Conservation (phyloP, 1,284 basidiomycete genomes). For the Amylostereum areolatum region DNA sequence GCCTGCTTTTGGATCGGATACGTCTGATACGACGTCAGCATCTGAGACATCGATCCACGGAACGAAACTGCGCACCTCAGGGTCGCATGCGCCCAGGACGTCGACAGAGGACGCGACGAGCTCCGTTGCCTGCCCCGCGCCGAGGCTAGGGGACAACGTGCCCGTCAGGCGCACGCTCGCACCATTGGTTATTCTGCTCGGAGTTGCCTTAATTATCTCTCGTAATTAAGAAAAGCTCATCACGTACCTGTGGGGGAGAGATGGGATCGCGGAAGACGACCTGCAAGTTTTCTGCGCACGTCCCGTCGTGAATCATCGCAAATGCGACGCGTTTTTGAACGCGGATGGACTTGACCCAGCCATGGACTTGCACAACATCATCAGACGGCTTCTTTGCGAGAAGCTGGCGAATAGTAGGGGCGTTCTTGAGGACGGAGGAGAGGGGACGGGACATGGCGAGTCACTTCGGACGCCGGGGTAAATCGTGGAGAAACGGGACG, state of each 20-base stretch:
- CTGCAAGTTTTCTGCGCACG: constrained; percentile 62
- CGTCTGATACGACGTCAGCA: constrained; percentile 31
- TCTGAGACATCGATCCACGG: background rate
- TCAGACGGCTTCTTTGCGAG: constrained; percentile 24
- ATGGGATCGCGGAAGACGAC: constrained; percentile 59
- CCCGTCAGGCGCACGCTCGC: constrained; percentile 68
- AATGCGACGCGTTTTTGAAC: constrained; percentile 86
- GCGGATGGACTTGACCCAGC: constrained; percentile 83
- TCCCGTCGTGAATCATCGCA: constrained; percentile 80
- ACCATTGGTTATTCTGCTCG: constrained; percentile 62
- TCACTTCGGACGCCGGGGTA: background rate
- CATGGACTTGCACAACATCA: constrained; percentile 38
- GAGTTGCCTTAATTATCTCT: background rate
- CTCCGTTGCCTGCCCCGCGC: constrained; percentile 68
- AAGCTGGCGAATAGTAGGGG: constrained; percentile 55
- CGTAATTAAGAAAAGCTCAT: background rate
- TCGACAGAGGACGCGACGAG: constrained; percentile 62
- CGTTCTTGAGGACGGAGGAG: constrained; percentile 24
- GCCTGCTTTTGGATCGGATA: constrained; percentile 89
- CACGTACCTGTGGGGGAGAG: constrained; percentile 35
- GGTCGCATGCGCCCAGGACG: constrained; percentile 71
- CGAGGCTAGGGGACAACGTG: constrained; percentile 57
- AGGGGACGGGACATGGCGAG: background rate
- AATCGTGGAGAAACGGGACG: too few species aligned
- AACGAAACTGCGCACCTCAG: constrained; percentile 45